Percentiles rank a stretch among this genome's conserved stretches.
These are phyloP conservation scores for Postia placenta DNA, from an alignment of 768 basidiomycete species.

Conservation along the genomic window DNA sequence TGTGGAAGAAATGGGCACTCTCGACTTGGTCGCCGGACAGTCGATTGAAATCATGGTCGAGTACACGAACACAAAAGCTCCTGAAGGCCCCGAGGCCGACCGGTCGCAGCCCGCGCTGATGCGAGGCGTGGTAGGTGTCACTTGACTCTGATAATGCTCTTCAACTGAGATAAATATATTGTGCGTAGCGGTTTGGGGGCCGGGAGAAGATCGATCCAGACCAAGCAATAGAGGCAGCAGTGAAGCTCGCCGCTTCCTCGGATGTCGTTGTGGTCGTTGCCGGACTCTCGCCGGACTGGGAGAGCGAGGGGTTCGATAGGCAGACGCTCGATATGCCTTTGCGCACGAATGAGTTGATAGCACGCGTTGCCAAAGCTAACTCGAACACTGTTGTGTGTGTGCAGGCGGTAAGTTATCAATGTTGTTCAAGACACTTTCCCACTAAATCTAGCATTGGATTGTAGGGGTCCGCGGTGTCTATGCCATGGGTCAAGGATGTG, in stretches of 20 bases:
- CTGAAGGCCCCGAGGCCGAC: conserved; percentile 35
- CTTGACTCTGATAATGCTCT: not conserved
- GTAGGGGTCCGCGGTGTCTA: conserved; percentile 62
- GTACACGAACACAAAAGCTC: conserved; percentile 56
- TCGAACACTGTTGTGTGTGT: conserved; percentile 52
- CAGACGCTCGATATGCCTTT: conserved; percentile 55
- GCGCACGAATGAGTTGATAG: conserved; percentile 52
- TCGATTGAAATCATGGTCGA: conserved; percentile 51
- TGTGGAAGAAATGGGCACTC: conserved; percentile 50
- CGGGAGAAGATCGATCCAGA: conserved; percentile 55
- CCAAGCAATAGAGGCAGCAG: conserved; percentile 49
- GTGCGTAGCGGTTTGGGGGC: conserved; percentile 54
- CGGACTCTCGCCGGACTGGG: conserved; percentile 67
- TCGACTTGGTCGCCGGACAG: conserved; percentile 40
- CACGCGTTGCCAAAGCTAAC: conserved; percentile 46
- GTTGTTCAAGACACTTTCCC: not conserved
- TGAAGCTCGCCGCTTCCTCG: conserved; percentile 42
- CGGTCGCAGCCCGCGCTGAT: conserved; percentile 61
- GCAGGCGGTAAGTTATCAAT: conserved; percentile 43
- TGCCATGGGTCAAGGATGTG: conserved; percentile 66
- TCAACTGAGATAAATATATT: not conserved
- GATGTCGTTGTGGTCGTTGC: conserved; percentile 55
- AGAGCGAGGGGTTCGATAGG: conserved; percentile 71
- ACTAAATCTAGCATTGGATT: conserved; percentile 1
- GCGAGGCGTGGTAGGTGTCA: conserved; percentile 51